These are phyloP conservation scores for Colletotrichum tropicale DNA, from an alignment of 2,329 filamentous ascomycete species.

Conservation along the genomic window DNA sequence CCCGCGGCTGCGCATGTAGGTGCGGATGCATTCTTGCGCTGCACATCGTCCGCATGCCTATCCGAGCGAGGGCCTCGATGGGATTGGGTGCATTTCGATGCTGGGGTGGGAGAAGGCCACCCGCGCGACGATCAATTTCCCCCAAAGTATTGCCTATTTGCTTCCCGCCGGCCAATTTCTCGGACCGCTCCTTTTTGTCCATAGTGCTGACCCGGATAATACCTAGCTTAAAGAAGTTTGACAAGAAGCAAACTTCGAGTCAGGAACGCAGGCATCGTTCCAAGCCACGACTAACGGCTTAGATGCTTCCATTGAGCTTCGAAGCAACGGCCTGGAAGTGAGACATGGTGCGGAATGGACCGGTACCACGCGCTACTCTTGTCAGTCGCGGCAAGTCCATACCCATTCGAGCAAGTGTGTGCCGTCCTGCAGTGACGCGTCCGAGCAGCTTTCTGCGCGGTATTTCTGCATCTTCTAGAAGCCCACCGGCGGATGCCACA, in stretches of 20 bases:
- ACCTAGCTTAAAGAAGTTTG: neutral
- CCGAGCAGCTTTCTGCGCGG: neutral
- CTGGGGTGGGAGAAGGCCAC: neutral
- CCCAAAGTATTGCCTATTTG: neutral
- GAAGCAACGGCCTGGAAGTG: neutral
- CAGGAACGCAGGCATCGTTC: neutral
- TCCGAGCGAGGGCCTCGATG: neutral
- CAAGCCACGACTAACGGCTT: neutral
- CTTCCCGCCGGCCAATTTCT: neutral
- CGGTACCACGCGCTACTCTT: neutral
- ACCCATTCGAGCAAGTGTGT: neutral
- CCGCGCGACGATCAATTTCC: neutral
- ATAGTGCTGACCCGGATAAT: neutral
- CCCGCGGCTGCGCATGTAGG: neutral
- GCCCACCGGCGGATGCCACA: neutral
- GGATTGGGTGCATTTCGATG: neutral
- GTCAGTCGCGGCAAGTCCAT: neutral
- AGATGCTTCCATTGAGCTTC: neutral
- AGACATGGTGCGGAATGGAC: neutral
- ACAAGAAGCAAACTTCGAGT: neutral
- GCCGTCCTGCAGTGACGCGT: neutral
- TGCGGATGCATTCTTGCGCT: neutral
- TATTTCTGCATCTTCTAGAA: constrained; percentile 10
- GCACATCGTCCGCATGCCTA: neutral
- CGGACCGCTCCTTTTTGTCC: neutral